Percentiles rank a stretch among this genome's conserved stretches.
Conservation (phyloP, 164 flowering plant genomes). For the Aristolochia fimbriata region DNA sequence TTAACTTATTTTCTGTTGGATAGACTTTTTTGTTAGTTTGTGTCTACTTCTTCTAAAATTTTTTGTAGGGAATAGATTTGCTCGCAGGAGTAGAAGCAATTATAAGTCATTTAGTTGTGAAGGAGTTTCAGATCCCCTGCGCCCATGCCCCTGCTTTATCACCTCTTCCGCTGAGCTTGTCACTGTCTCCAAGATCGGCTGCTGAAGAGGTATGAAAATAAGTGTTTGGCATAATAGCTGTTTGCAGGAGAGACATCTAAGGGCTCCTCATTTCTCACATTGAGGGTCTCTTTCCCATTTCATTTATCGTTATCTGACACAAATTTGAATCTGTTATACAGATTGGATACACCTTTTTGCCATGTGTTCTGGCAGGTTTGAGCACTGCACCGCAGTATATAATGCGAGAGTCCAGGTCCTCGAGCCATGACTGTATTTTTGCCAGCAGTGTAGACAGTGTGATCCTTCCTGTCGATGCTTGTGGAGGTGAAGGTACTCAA, state of each 20-base stretch:
- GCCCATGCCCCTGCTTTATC: conserved; percentile 89
- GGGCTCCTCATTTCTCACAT: not conserved
- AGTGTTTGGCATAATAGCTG: not conserved
- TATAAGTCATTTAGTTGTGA: conserved; percentile 81
- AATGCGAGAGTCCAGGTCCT: conserved; percentile 18
- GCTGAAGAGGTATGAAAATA: conserved; percentile 64
- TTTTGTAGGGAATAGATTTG: conserved; percentile 59
- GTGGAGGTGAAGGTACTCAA: conserved; percentile 72
- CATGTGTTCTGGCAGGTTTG: conserved; percentile 84
- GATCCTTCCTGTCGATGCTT: conserved; percentile 64
- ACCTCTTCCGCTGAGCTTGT: conserved; percentile 41
- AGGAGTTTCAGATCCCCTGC: conserved; percentile 75
- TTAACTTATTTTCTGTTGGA: not conserved
- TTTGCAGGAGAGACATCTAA: not conserved
- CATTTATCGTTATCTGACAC: not conserved
- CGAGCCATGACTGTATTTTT: conserved; percentile 32
- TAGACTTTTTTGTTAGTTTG: not conserved
- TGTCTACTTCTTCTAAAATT: not conserved
- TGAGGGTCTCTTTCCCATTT: not conserved
- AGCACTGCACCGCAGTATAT: conserved; percentile 74
- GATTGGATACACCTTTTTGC: conserved; percentile 86
- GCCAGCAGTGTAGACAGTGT: conserved; percentile 74
- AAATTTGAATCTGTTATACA: conserved; percentile 17
- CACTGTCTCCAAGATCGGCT: conserved; percentile 65
- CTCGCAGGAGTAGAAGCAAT: conserved; percentile 85